Evolutionary conservation across 129 eudicot species (phyloP), one percentile per base, ranked within the genome.

Genomic region (Flaveria ramosissima): DNA sequence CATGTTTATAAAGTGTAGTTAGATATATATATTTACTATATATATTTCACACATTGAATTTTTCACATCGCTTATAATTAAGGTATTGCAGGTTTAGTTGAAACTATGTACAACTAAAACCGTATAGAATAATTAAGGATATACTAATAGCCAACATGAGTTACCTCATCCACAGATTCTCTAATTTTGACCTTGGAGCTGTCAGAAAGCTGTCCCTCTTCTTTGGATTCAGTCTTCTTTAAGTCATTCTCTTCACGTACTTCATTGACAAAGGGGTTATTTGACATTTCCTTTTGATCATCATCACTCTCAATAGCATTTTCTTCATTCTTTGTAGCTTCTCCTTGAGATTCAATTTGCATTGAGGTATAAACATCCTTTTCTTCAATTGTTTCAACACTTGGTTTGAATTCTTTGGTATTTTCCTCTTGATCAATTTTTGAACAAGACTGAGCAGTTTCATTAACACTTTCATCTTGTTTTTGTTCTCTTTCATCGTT

Each of bases 321-420:
- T 68, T 78, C 72, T 47, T 56, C 70, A 26, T 56, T 56, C 48
- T 77, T 27, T 47, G 24, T 55, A 65, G 50, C 48, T 30, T 73
- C 60, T 52, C 42, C 79, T n/a, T 11, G 61, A 51, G 69, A 42
- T 53, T 80, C 62, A 47, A 45, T 63, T 62, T 50, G 55, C 2
- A 46, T 50, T 50, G 77, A 16, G 77, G 50, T 71, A 36, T 43
- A 52, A 41, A 66, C 68, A 66, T 76, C 80, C 77, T 79, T 62
- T 79, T 62, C 76, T 63, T 48, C 57, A 36, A 15, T 52, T 60
- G 21, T 53, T 46, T 73, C 68, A 16, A 39, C 76, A 42, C 59
- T 65, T 26, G 69, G 51, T 53, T 77, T 80, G 65, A 59, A 60
- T 73, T 84, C 81, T 60, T 84, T 47, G 6, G 78, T 21, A 27